Conservation (phyloP, 345 rosid species). For the Dimocarpus longan region DNA sequence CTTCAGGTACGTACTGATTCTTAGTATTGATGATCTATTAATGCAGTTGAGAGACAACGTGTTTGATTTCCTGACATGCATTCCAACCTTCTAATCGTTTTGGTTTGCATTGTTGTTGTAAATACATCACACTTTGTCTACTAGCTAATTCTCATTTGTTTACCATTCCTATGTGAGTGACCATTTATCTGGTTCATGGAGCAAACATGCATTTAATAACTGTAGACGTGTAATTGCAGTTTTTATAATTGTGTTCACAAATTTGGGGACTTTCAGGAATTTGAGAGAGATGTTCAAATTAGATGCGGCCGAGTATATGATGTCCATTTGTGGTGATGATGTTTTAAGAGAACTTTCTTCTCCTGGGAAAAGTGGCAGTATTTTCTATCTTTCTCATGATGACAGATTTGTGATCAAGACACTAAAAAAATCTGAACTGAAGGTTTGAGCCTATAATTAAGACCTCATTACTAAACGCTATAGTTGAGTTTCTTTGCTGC, state of each 20-base stretch:
- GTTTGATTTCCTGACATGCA: background rate
- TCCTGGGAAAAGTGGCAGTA: constrained; percentile 96
- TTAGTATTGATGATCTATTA: constrained; percentile 8
- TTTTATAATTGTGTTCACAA: constrained; percentile 9
- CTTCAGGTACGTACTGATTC: constrained; percentile 62
- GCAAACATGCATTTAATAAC: background rate
- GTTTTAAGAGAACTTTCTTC: constrained; percentile 84
- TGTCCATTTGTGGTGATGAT: constrained; percentile 98
- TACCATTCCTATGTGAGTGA: background rate
- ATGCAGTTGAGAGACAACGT: background rate
- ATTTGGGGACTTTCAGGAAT: constrained; percentile 53
- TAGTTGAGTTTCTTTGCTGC: background rate
- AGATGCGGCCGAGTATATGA: constrained; percentile 99
- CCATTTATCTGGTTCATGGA: background rate
- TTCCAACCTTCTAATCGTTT: constrained; percentile 3
- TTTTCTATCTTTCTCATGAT: constrained; percentile 88
- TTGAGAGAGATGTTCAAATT: constrained; percentile 95
- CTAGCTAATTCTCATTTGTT: background rate
- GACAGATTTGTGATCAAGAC: constrained; percentile 96
- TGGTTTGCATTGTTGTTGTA: background rate
- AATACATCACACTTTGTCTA: no score
- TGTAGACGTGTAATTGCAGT: constrained; percentile 1
- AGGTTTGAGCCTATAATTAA: constrained; percentile 61
- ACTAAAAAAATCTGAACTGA: constrained; percentile 72
- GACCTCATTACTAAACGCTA: background rate